Conservation (phyloP, 1,284 basidiomycete genomes). For the Rhodotorula glutinis region DNA sequence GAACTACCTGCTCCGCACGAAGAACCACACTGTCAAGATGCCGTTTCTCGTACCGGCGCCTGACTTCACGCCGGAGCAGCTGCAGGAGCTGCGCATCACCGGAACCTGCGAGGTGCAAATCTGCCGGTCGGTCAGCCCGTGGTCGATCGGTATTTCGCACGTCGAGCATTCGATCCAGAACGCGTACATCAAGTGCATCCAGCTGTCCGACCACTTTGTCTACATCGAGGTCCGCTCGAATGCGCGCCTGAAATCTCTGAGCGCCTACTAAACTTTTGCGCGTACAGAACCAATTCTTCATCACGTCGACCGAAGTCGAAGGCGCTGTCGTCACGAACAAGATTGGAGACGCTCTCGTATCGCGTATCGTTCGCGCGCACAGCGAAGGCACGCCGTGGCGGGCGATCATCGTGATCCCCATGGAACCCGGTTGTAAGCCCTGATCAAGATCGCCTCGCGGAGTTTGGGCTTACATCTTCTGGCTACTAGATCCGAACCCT, state of each 20-base stretch:
- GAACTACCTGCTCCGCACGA: slow-evolving; percentile 86
- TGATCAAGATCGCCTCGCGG: not conserved
- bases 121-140: slow-evolving; percentile 89
- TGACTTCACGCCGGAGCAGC: slow-evolving; percentile 81
- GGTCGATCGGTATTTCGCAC: slow-evolving; percentile 88
- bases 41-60: slow-evolving; percentile 92
- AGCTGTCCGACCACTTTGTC: slow-evolving; percentile 88
- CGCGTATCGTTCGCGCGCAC: slow-evolving; percentile 86
- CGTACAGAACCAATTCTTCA: slow-evolving; percentile 85
- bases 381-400: slow-evolving; percentile 78
- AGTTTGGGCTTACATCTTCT: not conserved
- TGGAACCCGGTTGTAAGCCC: slow-evolving; percentile 70
- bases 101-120: slow-evolving; percentile 98
- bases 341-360: slow-evolving; percentile 91
- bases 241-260: not conserved
- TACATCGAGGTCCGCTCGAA: slow-evolving; percentile 57
- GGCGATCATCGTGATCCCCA: slow-evolving; percentile 87
- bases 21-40: slow-evolving; percentile 90
- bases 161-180: slow-evolving; percentile 69
- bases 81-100: slow-evolving; percentile 75
- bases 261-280: not conserved
- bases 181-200: slow-evolving; percentile 65
- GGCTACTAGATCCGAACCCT: slow-evolving; percentile 65
- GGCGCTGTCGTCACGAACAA: slow-evolving; percentile 86
- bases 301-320: slow-evolving; percentile 86